Percentiles rank a stretch among this genome's conserved stretches.
phyloP scores from a whole-genome alignment of 2,329 filamentous ascomycete genomes.

The Pseudogymnoascus sp. region DNA sequence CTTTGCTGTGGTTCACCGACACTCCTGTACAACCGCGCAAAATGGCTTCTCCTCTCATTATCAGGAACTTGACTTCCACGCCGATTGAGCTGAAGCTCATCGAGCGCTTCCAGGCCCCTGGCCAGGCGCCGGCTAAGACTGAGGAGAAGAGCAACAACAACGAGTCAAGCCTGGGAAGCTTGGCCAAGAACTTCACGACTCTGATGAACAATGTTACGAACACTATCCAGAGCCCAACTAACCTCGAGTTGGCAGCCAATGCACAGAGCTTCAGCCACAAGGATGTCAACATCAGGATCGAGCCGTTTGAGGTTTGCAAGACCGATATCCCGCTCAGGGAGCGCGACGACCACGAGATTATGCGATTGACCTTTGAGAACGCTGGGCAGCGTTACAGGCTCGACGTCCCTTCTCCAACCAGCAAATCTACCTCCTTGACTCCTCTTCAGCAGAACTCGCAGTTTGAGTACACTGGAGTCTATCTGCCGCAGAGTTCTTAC shows the following conservation, averaged over 20 bases:
- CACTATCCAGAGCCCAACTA: neutral
- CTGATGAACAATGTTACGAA: slow-evolving; percentile 39
- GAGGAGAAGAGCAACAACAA: slow-evolving; percentile 31
- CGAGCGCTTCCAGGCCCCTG: slow-evolving; percentile 61
- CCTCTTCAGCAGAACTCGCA: slow-evolving; percentile 46
- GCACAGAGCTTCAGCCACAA: slow-evolving; percentile 55
- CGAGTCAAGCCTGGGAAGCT: slow-evolving; percentile 20
- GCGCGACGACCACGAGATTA: slow-evolving; percentile 52
- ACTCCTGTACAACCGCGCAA: neutral
- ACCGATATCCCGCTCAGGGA: slow-evolving; percentile 58
- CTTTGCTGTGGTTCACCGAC: neutral
- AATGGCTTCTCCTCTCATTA: slow-evolving; percentile 44
- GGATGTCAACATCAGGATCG: slow-evolving; percentile 56
- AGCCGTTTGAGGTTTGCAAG: slow-evolving; percentile 59
- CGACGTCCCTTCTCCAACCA: slow-evolving; percentile 59
- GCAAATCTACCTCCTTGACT: slow-evolving; percentile 54
- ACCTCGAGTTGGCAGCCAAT: slow-evolving; percentile 37
- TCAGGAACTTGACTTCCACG: slow-evolving; percentile 75
- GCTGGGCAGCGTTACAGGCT: slow-evolving; percentile 62
- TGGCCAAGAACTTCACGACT: slow-evolving; percentile 42
- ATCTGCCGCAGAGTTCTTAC: slow-evolving; percentile 49
- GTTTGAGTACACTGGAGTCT: slow-evolving; percentile 59
- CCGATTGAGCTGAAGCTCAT: slow-evolving; percentile 66
- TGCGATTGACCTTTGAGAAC: slow-evolving; percentile 69
- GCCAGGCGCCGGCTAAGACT: slow-evolving; percentile 33